Evolutionary conservation across 2,329 filamentous ascomycete genomes (phyloP), one percentile per base, ranked within the genome.

Genomic region (Colletotrichum destructivum): DNA sequence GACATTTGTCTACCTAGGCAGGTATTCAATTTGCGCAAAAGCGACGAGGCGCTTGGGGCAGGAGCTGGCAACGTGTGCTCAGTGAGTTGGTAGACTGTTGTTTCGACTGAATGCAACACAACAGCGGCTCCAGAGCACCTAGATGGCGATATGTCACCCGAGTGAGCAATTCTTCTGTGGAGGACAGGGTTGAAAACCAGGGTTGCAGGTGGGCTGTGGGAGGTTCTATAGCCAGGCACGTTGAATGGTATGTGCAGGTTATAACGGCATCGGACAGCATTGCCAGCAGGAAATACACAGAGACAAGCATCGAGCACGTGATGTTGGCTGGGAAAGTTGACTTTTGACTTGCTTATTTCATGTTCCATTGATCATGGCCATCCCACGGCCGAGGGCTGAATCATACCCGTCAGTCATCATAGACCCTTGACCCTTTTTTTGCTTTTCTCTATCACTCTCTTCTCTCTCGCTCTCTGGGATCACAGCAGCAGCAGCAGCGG

Each of bases 321-420:
- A 12, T 11, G 38, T 46, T 63, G 49, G 5, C 44, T 49, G 26
- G 46, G 54, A 56, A 55, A 66, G 51, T 66, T 60, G 66, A 35
- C 47, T 57, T 72, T 65, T 40, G 70, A 38, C 61, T 72, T 71
- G 69, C 61, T 60, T 69, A 42, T 54, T 69, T 71, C 69, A 57
- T 71, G 46, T 64, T 69, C 61, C 69, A 71, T 71, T 71, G 69
- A 71, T 69, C 69, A 63, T 71, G 69, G 69, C 69, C 69, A 66
- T 69, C 38, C 59, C 54, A 71, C 65, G 59, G 69, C 65, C 65
- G 59, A 71, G 65, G 65, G 65, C 65, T 64, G 59, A 69, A 71
- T 69, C 66, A 49, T 71, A 44, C 55, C 65, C 69, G 47, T 60
- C 69, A 71, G 65, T 69, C 69, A 64, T 69, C 65, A 64, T 63